These are phyloP conservation scores for Tetracentron sinense DNA, from an alignment of 164 flowering plant genomes.

Conservation along the genomic window DNA sequence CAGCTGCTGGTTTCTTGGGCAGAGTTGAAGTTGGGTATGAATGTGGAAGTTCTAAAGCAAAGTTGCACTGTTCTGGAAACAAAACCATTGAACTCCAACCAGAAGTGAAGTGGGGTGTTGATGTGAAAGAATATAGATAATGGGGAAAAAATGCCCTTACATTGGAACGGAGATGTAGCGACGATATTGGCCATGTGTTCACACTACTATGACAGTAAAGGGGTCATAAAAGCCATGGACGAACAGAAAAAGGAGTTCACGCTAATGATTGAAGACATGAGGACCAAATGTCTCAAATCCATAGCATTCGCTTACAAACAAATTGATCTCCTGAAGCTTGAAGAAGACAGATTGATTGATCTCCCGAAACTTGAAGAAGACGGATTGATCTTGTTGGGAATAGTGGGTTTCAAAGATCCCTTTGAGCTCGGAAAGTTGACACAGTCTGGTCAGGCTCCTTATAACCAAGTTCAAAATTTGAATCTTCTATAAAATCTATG, in stretches of 20 bases:
- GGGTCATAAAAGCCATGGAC: constrained; percentile 10
- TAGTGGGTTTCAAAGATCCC: constrained; percentile 7
- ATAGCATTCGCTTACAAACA: constrained; percentile 20
- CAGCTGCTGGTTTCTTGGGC: constrained; percentile 4
- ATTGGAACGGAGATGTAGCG: constrained; percentile 22
- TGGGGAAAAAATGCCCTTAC: neutral
- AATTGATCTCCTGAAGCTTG: neutral
- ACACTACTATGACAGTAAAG: constrained; percentile 21
- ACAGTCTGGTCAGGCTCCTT: no score
- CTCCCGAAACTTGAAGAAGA: neutral
- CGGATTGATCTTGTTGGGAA: constrained; percentile 19
- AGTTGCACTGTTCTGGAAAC: neutral
- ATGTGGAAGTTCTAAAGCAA: neutral
- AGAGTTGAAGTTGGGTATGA: neutral
- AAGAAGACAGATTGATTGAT: neutral
- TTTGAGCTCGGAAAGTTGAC: no score
- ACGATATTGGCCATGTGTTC: constrained; percentile 23
- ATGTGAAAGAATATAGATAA: constrained; percentile 11
- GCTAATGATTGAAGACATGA: constrained; percentile 10
- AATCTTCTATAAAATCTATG: no score
- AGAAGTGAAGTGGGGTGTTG: constrained; percentile 11
- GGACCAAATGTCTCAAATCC: no score
- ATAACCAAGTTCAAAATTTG: no score
- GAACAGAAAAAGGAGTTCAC: constrained; percentile 6
- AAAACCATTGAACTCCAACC: neutral